Evolutionary conservation across 257 asterid species (phyloP).

Genomic region (Lithospermum erythrorhizon): DNA sequence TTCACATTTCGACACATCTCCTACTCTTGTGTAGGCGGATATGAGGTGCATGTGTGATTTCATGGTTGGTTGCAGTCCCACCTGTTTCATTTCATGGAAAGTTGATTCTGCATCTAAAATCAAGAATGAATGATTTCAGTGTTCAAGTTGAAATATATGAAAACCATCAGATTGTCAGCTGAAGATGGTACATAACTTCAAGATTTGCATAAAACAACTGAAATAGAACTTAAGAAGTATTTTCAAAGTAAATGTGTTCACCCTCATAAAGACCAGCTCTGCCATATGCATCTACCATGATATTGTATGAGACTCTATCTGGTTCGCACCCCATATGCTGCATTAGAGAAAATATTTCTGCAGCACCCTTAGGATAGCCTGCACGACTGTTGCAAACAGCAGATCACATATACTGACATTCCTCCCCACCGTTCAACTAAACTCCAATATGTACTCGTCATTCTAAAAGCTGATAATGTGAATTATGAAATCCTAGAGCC

Average conservation of each 20-base stretch:
- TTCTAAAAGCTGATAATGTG: no score
- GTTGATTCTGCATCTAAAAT: constrained; percentile 56
- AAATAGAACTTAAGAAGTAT: background rate
- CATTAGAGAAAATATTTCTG: constrained; percentile 80
- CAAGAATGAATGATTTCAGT: background rate
- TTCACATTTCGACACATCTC: constrained; percentile 55
- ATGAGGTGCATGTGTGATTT: constrained; percentile 77
- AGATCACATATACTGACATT: background rate
- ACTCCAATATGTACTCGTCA: background rate
- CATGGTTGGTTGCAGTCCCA: constrained; percentile 64
- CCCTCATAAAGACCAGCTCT: constrained; percentile 77
- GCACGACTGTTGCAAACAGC: constrained; percentile 48
- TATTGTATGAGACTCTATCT: constrained; percentile 74
- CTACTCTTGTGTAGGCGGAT: constrained; percentile 55
- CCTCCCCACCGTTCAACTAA: background rate
- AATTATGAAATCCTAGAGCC: background rate
- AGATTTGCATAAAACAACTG: background rate
- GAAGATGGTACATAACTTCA: background rate
- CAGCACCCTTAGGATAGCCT: constrained; percentile 72
- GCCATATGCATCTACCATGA: constrained; percentile 84
- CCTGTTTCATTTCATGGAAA: constrained; percentile 66
- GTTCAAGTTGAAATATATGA: background rate
- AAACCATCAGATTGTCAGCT: background rate
- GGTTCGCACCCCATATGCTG: constrained; percentile 82
- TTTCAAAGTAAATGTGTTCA: constrained; percentile 11